These are phyloP conservation scores for Lophium mytilinum DNA, from an alignment of 495 filamentous ascomycete genomes.

Conservation along the genomic window DNA sequence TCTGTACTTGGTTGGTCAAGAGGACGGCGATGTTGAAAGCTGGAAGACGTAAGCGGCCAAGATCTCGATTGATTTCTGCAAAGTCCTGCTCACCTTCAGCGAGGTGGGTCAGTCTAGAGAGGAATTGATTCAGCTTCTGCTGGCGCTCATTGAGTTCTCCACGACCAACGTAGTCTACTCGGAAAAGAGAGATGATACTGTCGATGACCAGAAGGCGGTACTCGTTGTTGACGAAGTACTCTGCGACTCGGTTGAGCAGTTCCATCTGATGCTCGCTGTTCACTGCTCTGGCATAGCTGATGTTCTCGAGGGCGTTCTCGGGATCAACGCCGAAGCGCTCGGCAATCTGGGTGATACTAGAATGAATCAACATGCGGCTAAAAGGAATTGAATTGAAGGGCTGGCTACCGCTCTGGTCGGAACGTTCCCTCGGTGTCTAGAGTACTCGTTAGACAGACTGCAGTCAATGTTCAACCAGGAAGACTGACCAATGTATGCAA, in stretches of 20 bases:
- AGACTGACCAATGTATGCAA: slow-evolving; percentile 58
- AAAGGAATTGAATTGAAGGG: not conserved
- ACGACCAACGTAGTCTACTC: slow-evolving; percentile 66
- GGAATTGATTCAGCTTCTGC: slow-evolving; percentile 65
- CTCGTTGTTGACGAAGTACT: slow-evolving; percentile 58
- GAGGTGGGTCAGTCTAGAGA: slow-evolving; percentile 63
- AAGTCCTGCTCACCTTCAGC: slow-evolving; percentile 50
- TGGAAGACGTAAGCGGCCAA: slow-evolving; percentile 21
- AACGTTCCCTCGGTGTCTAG: slow-evolving; percentile 73
- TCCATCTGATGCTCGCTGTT: slow-evolving; percentile 75
- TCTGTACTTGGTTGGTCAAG: slow-evolving; percentile 78
- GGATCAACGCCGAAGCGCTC: slow-evolving; percentile 56
- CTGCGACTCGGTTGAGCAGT: slow-evolving; percentile 56
- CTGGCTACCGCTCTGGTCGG: slow-evolving; percentile 50
- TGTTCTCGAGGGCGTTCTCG: slow-evolving; percentile 58
- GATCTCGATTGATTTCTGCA: not conserved
- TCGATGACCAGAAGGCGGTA: slow-evolving; percentile 70
- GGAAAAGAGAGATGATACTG: slow-evolving; percentile 72
- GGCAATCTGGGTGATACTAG: slow-evolving; percentile 60
- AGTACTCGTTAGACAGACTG: not conserved
- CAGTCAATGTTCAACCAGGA: not conserved
- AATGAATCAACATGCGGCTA: not conserved
- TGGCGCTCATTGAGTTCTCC: slow-evolving; percentile 71
- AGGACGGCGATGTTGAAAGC: slow-evolving; percentile 74
- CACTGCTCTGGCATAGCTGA: slow-evolving; percentile 60